Evolutionary conservation across 2,329 filamentous ascomycete genomes (phyloP), one percentile per base, ranked within the genome.

Genomic region (Dactylellina parvicollis): DNA sequence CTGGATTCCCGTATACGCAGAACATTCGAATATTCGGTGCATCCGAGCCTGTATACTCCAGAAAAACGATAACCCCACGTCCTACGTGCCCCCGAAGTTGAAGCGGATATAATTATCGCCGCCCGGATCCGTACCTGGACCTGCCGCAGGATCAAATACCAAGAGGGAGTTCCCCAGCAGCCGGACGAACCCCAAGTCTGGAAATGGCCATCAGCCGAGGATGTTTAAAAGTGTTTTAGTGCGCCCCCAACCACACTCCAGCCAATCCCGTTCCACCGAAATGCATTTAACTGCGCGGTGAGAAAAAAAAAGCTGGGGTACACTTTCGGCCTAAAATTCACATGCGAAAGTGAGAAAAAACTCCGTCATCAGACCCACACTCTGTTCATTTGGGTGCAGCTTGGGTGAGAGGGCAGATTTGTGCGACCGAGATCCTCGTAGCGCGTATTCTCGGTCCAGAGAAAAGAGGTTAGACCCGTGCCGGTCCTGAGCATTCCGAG

Each of bases 361-460:
- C 36, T 52, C 65, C 66, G 66, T 71, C 66, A 71, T 61, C 42
- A 40, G 66, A 57, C 50, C 57, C 56, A 42, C 56, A 3, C 2
- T n/a, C 16, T 34, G n/a, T 28, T 38, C 34, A 20, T 44, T 18
- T 28, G 8, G 9, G 12, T 32, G 38, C 24, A 47, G 52, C 46
- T 30, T 18, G 8, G 14, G 22, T 3, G 26, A 12, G 20, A 38
- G 46, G n/a, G 24, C 24, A 40, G 50, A 34, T 52, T 12, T 70
- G 57, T 50, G 57, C 52, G 49, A 65, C 69, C 69, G 69, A 73
- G 57, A 64, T 47, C 42, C 67, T 72, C 67, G 67, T 72, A 65
- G 42, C 67, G 67, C 67, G 42, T 36, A 57, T 64, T 64, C 36
- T 65, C 67, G 67, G 67, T 50, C 47, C 56, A 62, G 7, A 20